Evolutionary conservation across 148 eudicot species (phyloP).

Genomic region (Limonium bicolor): DNA sequence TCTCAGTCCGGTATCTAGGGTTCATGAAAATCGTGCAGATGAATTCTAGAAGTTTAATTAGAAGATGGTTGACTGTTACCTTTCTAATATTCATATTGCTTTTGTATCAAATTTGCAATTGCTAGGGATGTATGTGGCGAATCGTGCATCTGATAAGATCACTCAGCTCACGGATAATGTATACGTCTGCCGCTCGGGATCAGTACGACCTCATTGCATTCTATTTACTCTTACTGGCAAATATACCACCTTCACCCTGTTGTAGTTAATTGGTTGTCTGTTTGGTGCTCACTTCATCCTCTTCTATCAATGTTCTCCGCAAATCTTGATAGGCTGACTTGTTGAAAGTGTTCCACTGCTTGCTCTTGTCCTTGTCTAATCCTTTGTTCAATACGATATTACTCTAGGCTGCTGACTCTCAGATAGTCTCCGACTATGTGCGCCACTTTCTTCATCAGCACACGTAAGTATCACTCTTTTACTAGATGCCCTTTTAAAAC

Average conservation of each 20-base stretch:
- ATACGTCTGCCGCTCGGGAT: constrained; percentile 93
- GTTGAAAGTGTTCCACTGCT: too few relatives aligned
- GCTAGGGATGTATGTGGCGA: constrained; percentile 87
- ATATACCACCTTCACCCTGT: not conserved
- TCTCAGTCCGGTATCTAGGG: too few relatives aligned
- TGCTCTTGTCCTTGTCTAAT: too few relatives aligned
- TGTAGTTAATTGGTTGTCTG: not conserved
- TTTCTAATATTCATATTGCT: too few relatives aligned
- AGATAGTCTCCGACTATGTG: constrained; percentile 84
- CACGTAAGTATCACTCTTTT: constrained; percentile 44
- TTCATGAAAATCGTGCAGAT: too few relatives aligned
- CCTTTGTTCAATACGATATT: too few relatives aligned
- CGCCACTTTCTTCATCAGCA: constrained; percentile 95
- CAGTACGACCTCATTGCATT: too few relatives aligned
- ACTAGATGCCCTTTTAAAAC: not conserved
- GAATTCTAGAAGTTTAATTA: too few relatives aligned
- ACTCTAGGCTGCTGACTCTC: constrained; percentile 95
- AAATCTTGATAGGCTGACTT: too few relatives aligned
- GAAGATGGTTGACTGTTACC: too few relatives aligned
- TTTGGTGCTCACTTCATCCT: not conserved
- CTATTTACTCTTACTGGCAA: not conserved
- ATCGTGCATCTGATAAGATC: constrained; percentile 98
- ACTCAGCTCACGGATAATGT: constrained; percentile 92
- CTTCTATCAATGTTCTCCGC: too few relatives aligned
- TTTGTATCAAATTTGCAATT: too few relatives aligned